Conservation (phyloP, 1,139 yeast genomes). For the Pichia sp. region DNA sequence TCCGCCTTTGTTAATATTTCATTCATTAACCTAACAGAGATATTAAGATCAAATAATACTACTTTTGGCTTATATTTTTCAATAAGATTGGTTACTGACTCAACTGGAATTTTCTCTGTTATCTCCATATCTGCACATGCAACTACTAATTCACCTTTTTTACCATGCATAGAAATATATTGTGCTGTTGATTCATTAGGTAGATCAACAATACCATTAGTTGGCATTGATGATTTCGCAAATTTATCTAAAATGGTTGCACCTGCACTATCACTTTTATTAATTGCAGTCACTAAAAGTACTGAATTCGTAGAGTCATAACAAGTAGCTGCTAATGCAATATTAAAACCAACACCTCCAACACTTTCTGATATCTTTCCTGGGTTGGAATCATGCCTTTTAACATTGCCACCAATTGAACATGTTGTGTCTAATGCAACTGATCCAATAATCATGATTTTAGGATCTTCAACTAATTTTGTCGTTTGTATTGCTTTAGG, state of each 20-base stretch:
- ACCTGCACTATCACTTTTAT: slow-evolving; percentile 57
- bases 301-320: slow-evolving; percentile 17
- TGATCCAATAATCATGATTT: slow-evolving; percentile 58
- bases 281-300: slow-evolving; percentile 49
- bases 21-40: slow-evolving; percentile 40
- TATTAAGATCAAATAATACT: slow-evolving; percentile 64
- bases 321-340: slow-evolving; percentile 46
- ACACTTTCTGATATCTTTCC: slow-evolving; percentile 46
- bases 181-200: slow-evolving; percentile 49
- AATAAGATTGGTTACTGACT: slow-evolving; percentile 37
- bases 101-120: slow-evolving; percentile 44
- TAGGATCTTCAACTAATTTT: background rate
- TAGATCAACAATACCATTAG: slow-evolving; percentile 19
- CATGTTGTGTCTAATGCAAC: slow-evolving; percentile 71
- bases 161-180: slow-evolving; percentile 62
- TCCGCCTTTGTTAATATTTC: slow-evolving; percentile 32
- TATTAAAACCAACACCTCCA: slow-evolving; percentile 85
- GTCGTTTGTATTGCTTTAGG: background rate
- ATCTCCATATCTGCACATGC: slow-evolving; percentile 86
- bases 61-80: slow-evolving; percentile 34
- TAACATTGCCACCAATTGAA: slow-evolving; percentile 30
- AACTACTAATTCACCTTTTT: slow-evolving; percentile 55
- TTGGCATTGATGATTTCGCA: slow-evolving; percentile 17
- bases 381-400: slow-evolving; percentile 65
- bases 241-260: slow-evolving; percentile 33